A percentile compares a stretch with the other conserved stretches of the same genome.
These are phyloP conservation scores for Daldinia grandis DNA, from an alignment of 495 filamentous ascomycete species.

Conservation along the genomic window DNA sequence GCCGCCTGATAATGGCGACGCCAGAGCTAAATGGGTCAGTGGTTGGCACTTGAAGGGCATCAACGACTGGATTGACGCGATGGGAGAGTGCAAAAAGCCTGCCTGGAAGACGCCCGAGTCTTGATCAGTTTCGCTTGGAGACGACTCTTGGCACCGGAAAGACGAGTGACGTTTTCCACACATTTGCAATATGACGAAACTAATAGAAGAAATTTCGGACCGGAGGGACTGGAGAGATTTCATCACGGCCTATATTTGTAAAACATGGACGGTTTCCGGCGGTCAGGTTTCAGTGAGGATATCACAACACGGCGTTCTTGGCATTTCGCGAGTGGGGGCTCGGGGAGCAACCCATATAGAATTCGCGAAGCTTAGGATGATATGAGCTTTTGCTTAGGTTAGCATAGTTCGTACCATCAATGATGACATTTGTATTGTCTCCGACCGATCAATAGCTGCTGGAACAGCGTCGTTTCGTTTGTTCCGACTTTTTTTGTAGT, in stretches of 20 bases:
- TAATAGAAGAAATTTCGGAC: conserved; percentile 16
- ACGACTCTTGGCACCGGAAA: neutral
- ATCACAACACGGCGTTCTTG: conserved; percentile 33
- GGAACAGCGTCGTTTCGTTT: neutral
- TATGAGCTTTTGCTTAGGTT: conserved; percentile 23
- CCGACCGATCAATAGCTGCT: neutral
- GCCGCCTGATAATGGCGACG: conserved; percentile 25
- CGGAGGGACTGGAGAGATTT: conserved; percentile 6
- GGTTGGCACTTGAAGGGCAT: conserved; percentile 50
- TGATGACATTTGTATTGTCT: conserved; percentile 13
- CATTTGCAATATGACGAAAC: conserved; percentile 16
- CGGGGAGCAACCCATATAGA: conserved; percentile 10
- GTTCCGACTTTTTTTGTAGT: neutral
- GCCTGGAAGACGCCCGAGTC: conserved; percentile 39
- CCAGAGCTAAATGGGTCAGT: conserved; percentile 43
- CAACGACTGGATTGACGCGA: conserved; percentile 49
- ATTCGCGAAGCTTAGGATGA: conserved; percentile 18
- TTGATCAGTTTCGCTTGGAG: neutral
- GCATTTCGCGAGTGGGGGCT: conserved; percentile 12
- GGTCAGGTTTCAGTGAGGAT: conserved; percentile 9
- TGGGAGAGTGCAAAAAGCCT: conserved; percentile 45
- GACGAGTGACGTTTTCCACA: neutral
- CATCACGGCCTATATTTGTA: conserved; percentile 12
- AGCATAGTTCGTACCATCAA: conserved; percentile 2
- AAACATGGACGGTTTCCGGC: conserved; percentile 5